These are phyloP conservation scores for Xylaria sp. DNA, from an alignment of 2,329 filamentous ascomycete species.

Conservation along the genomic window DNA sequence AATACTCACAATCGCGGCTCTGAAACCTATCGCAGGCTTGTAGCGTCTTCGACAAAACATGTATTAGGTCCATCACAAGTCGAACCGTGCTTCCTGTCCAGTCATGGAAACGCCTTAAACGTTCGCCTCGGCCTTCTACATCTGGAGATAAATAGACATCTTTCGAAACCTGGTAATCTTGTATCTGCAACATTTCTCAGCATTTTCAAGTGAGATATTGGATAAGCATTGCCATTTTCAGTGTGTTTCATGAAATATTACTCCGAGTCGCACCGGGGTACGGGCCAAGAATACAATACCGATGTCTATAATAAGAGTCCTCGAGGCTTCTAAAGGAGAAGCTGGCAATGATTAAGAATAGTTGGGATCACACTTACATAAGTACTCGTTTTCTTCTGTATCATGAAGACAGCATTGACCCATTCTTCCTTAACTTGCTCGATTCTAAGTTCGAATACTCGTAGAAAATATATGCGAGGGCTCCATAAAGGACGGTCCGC, in stretches of 20 bases:
- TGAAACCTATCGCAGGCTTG: conserved; percentile 23
- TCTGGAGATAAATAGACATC: conserved; percentile 25
- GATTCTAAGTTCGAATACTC: conserved; percentile 23
- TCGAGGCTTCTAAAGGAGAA: not conserved
- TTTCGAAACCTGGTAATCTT: conserved; percentile 27
- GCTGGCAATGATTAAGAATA: not conserved
- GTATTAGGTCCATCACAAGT: conserved; percentile 23
- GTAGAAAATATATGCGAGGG: conserved; percentile 30
- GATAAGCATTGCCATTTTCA: not conserved
- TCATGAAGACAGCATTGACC: conserved; percentile 24
- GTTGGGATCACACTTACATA: conserved; percentile 15
- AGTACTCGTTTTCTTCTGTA: conserved; percentile 24
- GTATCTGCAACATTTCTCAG: conserved; percentile 14
- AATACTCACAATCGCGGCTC: conserved; percentile 19
- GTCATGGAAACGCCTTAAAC: conserved; percentile 26
- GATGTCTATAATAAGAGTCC: not conserved
- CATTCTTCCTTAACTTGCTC: conserved; percentile 33
- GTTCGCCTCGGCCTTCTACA: conserved; percentile 21
- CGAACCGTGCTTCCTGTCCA: conserved; percentile 23
- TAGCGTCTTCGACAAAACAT: conserved; percentile 19
- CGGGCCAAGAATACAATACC: not conserved
- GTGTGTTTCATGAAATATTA: not conserved
- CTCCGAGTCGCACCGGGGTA: not conserved
- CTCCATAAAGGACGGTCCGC: conserved; percentile 21
- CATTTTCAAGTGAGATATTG: not conserved